These are phyloP conservation scores for Fusarium secorum DNA, from an alignment of 2,329 filamentous ascomycete genomes.

Conservation along the genomic window DNA sequence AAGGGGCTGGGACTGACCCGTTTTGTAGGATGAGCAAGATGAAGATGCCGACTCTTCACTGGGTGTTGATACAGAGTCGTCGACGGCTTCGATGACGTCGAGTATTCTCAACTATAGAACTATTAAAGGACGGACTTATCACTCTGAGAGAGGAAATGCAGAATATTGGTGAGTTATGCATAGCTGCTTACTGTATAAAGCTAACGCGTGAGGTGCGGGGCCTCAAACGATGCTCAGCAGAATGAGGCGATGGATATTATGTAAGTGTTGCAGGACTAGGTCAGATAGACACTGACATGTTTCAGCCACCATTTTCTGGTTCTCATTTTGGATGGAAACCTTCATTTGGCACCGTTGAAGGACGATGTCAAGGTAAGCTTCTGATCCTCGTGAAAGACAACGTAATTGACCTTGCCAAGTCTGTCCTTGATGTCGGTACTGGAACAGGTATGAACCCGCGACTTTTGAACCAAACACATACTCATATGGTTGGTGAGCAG, in stretches of 20 bases:
- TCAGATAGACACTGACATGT: not conserved
- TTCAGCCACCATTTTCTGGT: slow-evolving; percentile 6
- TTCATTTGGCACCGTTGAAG: not conserved
- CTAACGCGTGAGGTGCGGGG: not conserved
- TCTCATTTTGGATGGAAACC: not conserved
- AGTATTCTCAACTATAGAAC: slow-evolving; percentile 1
- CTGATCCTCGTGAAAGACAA: fast-evolving
- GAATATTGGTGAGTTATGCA: not conserved
- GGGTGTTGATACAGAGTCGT: not conserved
- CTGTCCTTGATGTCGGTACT: not conserved
- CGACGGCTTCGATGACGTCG: not conserved
- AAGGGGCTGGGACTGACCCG: not conserved
- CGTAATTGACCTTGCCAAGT: not conserved
- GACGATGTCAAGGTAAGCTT: not conserved
- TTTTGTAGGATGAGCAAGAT: not conserved
- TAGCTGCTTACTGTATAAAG: too few relatives aligned
- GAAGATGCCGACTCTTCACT: not conserved
- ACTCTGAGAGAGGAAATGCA: not conserved
- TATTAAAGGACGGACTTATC: not conserved
- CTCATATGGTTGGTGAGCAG: not conserved
- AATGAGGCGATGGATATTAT: slow-evolving; percentile 11
- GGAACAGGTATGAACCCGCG: not conserved
- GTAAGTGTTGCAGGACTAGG: fast-evolving
- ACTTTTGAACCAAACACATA: too few relatives aligned
- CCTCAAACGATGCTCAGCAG: slow-evolving; percentile 2